Evolutionary conservation across 2,329 filamentous ascomycete genomes (phyloP), one percentile per base, ranked within the genome.

Genomic region (Pseudogymnoascus sp.): DNA sequence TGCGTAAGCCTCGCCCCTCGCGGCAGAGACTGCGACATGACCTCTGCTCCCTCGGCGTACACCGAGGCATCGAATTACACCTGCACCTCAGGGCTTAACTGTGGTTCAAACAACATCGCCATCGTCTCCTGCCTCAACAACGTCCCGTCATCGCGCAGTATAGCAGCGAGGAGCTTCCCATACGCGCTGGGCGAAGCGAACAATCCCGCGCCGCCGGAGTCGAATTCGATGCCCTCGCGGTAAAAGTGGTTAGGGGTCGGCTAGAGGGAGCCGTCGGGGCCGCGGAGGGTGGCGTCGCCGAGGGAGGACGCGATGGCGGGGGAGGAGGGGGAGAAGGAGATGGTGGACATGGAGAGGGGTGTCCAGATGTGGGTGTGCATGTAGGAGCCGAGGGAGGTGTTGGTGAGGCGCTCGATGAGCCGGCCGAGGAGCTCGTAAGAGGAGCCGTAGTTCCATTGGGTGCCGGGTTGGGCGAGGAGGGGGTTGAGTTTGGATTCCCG

Each of bases 291-390:
- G 4, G 60, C 23, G 23, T 64, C 36, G 0, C 23, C 21, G 14
- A 39, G 36, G 36, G 14, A 16, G 3, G 36, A 7, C 4, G 36
- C 36, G 14, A 39, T n/a, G 36, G 36, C 12, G 10, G 66, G 8
- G 2, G 54, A 60, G 10, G 60, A 57, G 21, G 64, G 66, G 4
- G 11, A 29, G 42, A 69, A 69, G 5, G 65, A 60, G 1, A 69
- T 65, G 36, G 64, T 39, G 12, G 54, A 60, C 31, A 69, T 64
- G 14, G 54, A 62, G 1, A 69, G 63, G 4, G 66, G 65, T 3
- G 21, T 12, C 42, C 63, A n/a, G 14, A 47, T 36, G 29, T 61
- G 21, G 36, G 59, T 63, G 21, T 61, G 31, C 21, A 63, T 60
- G 36, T 63, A 61, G 6, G 34, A 7, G 34, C 29, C n/a, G 11